Base-by-base conservation (phyloP, 140 eudicot genomes). In the Stevia rebaudiana region DNA sequence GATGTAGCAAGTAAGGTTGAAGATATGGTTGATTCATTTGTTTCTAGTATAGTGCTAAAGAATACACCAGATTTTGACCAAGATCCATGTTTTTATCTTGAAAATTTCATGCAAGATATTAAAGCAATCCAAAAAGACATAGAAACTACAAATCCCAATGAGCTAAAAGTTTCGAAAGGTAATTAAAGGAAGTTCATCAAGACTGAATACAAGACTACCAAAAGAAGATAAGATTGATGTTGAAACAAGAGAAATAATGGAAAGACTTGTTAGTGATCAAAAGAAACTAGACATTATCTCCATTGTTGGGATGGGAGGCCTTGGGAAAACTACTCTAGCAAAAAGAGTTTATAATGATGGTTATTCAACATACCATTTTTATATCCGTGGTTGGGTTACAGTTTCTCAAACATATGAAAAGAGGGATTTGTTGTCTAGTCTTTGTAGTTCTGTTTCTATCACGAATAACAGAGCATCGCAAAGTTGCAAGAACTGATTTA, bases 281-380 rank as follows among this genome's bases (percentile, higher is more conserved):
- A 63, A 62, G 68, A 33, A 47, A 39, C 35, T 76, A 47, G 72
- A 69, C 1, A n/a, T 69, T 15, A 69, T 76, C 57, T 43, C 76
- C 31, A 61, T 68, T 35, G 54, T 61, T 50, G 80, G 75, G 28
- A 75, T 75, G 80, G 66, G 70, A 12, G 80, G 80, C 17, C 18
- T 75, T 17, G 80, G 67, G 33, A 69, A 76, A 48, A 76, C 81
- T 9, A 62, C 76, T 52, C 47, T 76, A 22, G 86, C 86, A 0
- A 80, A 70, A 36, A 57, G 57, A 17, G 24, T 63, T 11, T 80
- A 76, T 43, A 47, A 76, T 51, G 64, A 76, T 76, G 49, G 74
- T 4, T 22, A 63, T 17, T 35, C 55, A 8, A 58, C 18, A n/a
- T 15, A 67, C 49, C 75, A 65, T 23, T 80, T 75, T 19, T 61